Percentiles rank a stretch among this genome's conserved stretches.
Conservation (phyloP, 2,329 filamentous ascomycete species). For the Chaetomiaceae sp. region DNA sequence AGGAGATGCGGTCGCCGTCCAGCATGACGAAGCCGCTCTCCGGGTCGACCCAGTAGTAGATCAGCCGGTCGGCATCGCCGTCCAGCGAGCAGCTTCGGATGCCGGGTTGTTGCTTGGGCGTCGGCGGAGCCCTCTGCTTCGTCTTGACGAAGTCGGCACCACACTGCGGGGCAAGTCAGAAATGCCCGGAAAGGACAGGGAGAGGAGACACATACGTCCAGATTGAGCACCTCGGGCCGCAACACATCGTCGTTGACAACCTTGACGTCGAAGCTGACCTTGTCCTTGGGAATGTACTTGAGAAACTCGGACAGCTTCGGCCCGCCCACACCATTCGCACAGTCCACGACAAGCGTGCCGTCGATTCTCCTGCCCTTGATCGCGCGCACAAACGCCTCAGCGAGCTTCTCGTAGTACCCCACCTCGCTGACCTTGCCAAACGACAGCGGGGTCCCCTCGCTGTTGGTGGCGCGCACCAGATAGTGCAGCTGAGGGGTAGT, state of each 20-base stretch:
- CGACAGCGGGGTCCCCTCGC: slow-evolving; percentile 74
- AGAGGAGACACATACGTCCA: slow-evolving; percentile 55
- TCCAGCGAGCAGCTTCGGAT: slow-evolving; percentile 87
- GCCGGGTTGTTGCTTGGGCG: slow-evolving; percentile 67
- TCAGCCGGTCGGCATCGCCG: slow-evolving; percentile 89
- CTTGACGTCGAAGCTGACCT: slow-evolving; percentile 70
- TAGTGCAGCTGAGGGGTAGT: slow-evolving; percentile 99
- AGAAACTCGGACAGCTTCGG: slow-evolving; percentile 83
- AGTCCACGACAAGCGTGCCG: slow-evolving; percentile 78
- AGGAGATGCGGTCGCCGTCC: slow-evolving; percentile 94
- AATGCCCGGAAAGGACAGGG: neutral
- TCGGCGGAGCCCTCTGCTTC: slow-evolving; percentile 81
- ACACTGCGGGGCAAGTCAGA: slow-evolving; percentile 48
- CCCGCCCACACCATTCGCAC: slow-evolving; percentile 92
- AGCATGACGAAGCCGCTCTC: slow-evolving; percentile 83
- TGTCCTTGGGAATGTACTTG: slow-evolving; percentile 68
- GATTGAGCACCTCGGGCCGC: slow-evolving; percentile 81
- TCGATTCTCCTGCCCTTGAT: slow-evolving; percentile 69
- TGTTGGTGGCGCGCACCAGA: slow-evolving; percentile 90
- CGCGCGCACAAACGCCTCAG: slow-evolving; percentile 74
- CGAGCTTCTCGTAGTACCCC: slow-evolving; percentile 93
- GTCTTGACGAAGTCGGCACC: slow-evolving; percentile 98
- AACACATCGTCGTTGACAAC: slow-evolving; percentile 91
- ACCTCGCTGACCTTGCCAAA: slow-evolving; percentile 86
- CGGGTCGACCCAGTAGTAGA: slow-evolving; percentile 50